Conservation (phyloP, 1,139 yeast species). For the Meyerozyma elateridarum region DNA sequence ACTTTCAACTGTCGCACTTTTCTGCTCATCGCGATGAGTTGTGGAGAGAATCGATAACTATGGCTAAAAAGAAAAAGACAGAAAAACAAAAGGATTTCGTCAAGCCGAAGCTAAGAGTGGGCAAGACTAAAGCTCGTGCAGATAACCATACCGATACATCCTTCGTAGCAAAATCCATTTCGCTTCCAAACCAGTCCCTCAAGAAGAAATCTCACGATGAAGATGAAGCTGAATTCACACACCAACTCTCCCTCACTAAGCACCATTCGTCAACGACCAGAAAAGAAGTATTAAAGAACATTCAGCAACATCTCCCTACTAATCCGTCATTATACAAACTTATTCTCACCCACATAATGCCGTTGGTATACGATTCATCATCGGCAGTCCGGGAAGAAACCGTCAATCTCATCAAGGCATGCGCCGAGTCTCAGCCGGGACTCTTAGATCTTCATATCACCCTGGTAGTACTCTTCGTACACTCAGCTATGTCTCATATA, state of each 20-base stretch:
- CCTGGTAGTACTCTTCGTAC: conserved; percentile 67
- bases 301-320: conserved; percentile 44
- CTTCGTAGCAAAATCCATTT: conserved; percentile 70
- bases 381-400: conserved; percentile 60
- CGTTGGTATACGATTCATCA: conserved; percentile 59
- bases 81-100: conserved; percentile 72
- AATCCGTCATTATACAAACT: conserved; percentile 54
- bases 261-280: conserved; percentile 76
- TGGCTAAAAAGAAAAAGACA: conserved; percentile 50
- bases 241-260: conserved; percentile 61
- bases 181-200: conserved; percentile 54
- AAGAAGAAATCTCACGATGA: conserved; percentile 19
- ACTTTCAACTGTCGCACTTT: not conserved
- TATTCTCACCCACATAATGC: conserved; percentile 51
- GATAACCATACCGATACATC: conserved; percentile 81
- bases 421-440: conserved; percentile 49
- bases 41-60: conserved; percentile 2
- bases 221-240: conserved; percentile 46
- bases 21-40: conserved; percentile 6
- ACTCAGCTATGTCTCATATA: conserved; percentile 93
- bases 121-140: conserved; percentile 69
- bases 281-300: conserved; percentile 60
- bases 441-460: conserved; percentile 65
- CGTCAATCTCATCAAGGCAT: conserved; percentile 46
- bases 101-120: conserved; percentile 83